Evolutionary conservation across 2,329 filamentous ascomycete species (phyloP), one percentile per base, ranked within the genome.

Genomic region (Neofusicoccum parvum): DNA sequence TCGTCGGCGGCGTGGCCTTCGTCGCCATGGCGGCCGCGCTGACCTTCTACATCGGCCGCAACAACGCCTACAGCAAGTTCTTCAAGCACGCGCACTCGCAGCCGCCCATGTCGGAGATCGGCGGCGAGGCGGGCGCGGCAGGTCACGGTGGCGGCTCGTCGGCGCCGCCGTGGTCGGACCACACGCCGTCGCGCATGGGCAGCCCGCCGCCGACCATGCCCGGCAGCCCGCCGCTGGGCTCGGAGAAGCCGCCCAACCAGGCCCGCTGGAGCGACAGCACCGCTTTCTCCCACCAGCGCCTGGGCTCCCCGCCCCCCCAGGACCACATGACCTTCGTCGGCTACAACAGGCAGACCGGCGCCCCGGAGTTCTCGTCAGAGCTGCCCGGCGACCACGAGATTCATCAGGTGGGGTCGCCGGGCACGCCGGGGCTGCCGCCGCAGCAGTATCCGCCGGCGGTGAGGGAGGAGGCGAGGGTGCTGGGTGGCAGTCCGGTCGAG

Each of bases 1-100:
- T 86, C 79, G 81, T 88, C 49, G 88, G 88, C 49, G 88, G 84
- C 0, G 80, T 88, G 4, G 77, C 89, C 27, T 75, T 92, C 48
- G 81, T 94, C 4, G 80, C 87, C 9, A 80, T 83, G 49, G 76
- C 87, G 58, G 89, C 85, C 2, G 77, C 88, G 0, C 79, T 89
- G 3, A 82, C 89, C 70, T 93, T 89, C 87, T 81, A 84, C 48
- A 89, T 90, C 82, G 87, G 83, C 2, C 80, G 80, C 37, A 73
- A 37, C 45, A 46, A 43, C 63, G 54, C 65, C 20, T 59, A 67
- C 63, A 62, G 58, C 45, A 64, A 64, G 37, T 49, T 69, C 54
- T 65, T 71, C 53, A 43, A 65, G 34, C 48, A 48, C 41, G 27
- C 65, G 23, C 36, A 48, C 17, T 46, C 60, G 10, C 58, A 50